Conservation (phyloP, 2,329 filamentous ascomycete genomes). For the Calonectria ilicicola region DNA sequence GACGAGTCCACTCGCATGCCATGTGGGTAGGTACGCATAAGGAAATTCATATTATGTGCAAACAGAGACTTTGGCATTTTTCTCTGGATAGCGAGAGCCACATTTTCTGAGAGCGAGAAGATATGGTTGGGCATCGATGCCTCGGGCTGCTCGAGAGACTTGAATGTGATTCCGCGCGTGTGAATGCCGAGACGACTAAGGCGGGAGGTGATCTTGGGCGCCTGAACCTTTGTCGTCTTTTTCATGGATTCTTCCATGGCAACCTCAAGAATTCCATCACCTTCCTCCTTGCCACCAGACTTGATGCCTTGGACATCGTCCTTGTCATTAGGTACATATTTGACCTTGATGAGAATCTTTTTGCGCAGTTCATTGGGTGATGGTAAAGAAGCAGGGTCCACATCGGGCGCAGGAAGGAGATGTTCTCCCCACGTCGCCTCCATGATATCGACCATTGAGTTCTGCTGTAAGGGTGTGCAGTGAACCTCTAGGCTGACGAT, state of each 20-base stretch:
- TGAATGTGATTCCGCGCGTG: constrained; percentile 86
- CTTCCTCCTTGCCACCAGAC: constrained; percentile 58
- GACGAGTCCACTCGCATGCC: constrained; percentile 85
- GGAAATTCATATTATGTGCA: constrained; percentile 81
- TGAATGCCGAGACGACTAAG: constrained; percentile 85
- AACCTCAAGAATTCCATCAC: too few species aligned
- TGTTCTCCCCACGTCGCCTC: constrained; percentile 80
- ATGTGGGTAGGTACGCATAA: constrained; percentile 93
- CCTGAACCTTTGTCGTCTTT: too few species aligned
- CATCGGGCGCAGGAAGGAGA: constrained; percentile 69
- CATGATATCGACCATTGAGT: constrained; percentile 94
- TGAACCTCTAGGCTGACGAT: constrained; percentile 96
- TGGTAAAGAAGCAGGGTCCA: constrained; percentile 66
- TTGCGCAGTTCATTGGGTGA: constrained; percentile 76
- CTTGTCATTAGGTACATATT: constrained; percentile 67
- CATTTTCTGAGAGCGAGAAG: constrained; percentile 74
- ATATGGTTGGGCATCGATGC: constrained; percentile 75
- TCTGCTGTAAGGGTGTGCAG: constrained; percentile 82
- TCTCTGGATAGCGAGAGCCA: constrained; percentile 71
- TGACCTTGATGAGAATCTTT: constrained; percentile 89
- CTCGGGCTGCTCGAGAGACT: constrained; percentile 79
- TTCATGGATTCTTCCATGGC: too few species aligned
- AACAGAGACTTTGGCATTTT: constrained; percentile 70
- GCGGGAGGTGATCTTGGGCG: constrained; percentile 75
- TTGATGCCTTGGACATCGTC: constrained; percentile 55